phyloP scores from a whole-genome alignment of 306 rosid species.

The Cicer cuneatum region DNA sequence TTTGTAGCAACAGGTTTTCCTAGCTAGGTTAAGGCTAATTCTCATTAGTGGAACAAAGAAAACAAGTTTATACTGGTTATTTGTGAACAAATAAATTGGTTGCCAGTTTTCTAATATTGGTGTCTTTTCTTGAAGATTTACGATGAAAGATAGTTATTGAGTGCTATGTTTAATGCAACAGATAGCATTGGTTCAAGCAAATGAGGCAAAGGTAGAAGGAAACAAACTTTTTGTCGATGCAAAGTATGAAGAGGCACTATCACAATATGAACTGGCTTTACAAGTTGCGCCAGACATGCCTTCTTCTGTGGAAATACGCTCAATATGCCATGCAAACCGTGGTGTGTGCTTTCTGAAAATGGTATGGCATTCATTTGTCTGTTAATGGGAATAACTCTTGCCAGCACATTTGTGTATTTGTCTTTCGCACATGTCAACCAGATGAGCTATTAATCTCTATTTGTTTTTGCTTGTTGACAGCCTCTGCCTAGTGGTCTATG shows the following conservation, averaged over 20 bases:
- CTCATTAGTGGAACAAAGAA: background rate
- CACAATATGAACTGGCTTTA: constrained; percentile 69
- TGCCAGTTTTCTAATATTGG: background rate
- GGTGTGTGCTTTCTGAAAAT: constrained; percentile 75
- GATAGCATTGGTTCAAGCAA: constrained; percentile 79
- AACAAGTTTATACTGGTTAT: background rate
- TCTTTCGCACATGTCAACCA: constrained; percentile 6
- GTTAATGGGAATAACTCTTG: constrained; percentile 11
- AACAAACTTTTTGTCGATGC: constrained; percentile 70
- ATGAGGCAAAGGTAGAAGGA: constrained; percentile 80
- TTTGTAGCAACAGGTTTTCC: background rate
- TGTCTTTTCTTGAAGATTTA: background rate
- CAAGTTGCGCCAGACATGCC: constrained; percentile 71
- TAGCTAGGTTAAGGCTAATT: background rate
- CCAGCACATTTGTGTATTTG: constrained; percentile 22
- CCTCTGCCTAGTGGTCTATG: background rate
- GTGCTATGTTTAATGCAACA: constrained; percentile 41
- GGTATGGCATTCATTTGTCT: constrained; percentile 54
- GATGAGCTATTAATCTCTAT: background rate
- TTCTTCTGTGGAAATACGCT: constrained; percentile 71
- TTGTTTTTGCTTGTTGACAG: background rate
- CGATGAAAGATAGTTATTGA: background rate
- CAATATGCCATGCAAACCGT: constrained; percentile 77
- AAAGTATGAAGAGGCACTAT: constrained; percentile 78
- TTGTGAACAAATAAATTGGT: background rate